Percentiles rank a stretch among this genome's conserved stretches.
These are phyloP conservation scores for Glycine tomentella DNA, from an alignment of 306 rosid genomes.

Conservation along the genomic window DNA sequence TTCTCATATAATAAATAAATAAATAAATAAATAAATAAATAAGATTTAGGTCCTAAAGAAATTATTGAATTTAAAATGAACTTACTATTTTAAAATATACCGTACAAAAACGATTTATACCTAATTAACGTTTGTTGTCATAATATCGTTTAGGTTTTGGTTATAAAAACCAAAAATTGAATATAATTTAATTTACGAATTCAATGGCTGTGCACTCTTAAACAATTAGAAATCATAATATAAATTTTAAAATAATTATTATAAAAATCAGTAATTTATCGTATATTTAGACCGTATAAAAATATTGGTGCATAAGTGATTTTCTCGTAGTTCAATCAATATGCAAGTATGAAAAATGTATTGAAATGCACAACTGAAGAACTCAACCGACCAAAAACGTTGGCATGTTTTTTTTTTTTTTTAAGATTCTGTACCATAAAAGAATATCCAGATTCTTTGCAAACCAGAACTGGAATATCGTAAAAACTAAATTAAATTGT, in stretches of 20 bases:
- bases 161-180: background rate
- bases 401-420: background rate
- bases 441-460: background rate
- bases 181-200: background rate
- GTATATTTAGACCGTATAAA: too few species aligned
- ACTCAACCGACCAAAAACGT: background rate
- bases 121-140: background rate
- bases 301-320: too few species aligned
- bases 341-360: background rate
- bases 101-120: background rate
- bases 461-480: conserved; percentile 6
- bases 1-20: background rate
- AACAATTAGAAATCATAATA: too few species aligned
- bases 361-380: background rate
- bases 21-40: too few species aligned
- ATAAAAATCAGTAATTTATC: too few species aligned
- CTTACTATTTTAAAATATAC: background rate
- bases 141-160: background rate
- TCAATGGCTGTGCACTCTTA: too few species aligned
- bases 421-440: background rate
- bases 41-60: background rate
- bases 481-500: background rate
- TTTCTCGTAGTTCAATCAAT: background rate
- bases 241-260: too few species aligned
- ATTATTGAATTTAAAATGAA: background rate